These are phyloP conservation scores for Schizochytrium sp. DNA, from an alignment of 108 stramenopile species.

Conservation along the genomic window DNA sequence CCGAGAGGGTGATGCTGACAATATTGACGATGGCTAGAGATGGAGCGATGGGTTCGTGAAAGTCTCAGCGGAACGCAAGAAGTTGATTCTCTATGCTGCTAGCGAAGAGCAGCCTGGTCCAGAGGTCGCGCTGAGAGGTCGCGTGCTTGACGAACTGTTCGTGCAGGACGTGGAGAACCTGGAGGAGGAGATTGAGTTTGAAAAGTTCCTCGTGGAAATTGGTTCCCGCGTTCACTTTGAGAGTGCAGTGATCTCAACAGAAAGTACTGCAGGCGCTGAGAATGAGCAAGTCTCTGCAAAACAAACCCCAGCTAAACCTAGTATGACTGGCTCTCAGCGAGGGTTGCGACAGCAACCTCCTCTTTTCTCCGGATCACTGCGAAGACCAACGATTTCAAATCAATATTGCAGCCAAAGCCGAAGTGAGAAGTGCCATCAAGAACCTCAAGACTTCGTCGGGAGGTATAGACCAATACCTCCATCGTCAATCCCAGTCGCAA, in stretches of 20 bases:
- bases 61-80: not conserved
- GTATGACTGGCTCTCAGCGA: too few relatives aligned
- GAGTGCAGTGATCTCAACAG: not conserved
- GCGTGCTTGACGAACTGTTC: conserved; percentile 33
- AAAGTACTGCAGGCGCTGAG: too few relatives aligned
- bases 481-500: too few relatives aligned
- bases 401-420: too few relatives aligned
- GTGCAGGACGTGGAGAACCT: not conserved
- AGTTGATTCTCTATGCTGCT: not conserved
- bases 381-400: too few relatives aligned
- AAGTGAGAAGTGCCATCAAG: too few relatives aligned
- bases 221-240: not conserved
- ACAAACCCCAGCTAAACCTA: too few relatives aligned
- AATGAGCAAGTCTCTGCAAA: too few relatives aligned
- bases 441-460: too few relatives aligned
- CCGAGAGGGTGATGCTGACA: not conserved
- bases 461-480: too few relatives aligned
- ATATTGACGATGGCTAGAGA: not conserved
- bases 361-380: too few relatives aligned
- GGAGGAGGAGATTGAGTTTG: conserved; percentile 33
- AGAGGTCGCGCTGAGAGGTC: not conserved
- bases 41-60: not conserved
- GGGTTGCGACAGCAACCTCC: too few relatives aligned
- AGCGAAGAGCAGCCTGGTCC: not conserved
- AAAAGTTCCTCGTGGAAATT: not conserved